Conservation (phyloP, 257 asterid species). For the Ligustrum vulgare region DNA sequence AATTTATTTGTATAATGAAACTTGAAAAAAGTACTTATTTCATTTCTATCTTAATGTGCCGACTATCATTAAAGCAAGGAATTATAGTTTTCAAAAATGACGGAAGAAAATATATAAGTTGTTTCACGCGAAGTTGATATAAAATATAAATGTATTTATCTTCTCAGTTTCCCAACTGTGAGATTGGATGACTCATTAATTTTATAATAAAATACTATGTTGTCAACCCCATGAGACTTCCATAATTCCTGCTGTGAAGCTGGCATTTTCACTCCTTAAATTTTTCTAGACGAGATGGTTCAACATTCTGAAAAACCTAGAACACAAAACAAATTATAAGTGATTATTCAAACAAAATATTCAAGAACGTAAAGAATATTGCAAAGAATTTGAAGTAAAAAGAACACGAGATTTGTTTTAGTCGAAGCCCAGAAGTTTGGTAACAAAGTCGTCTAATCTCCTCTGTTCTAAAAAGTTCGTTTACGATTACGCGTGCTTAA, state of each 20-base stretch:
- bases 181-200: conserved; percentile 12
- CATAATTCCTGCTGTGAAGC: not conserved
- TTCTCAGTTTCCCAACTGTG: conserved; percentile 37
- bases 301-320: too few relatives aligned
- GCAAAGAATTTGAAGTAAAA: too few relatives aligned
- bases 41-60: not conserved
- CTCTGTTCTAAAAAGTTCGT: too few relatives aligned
- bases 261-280: not conserved
- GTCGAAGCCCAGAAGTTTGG: too few relatives aligned
- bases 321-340: too few relatives aligned
- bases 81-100: not conserved
- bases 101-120: not conserved
- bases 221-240: conserved; percentile 15
- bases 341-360: too few relatives aligned
- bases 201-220: conserved; percentile 12
- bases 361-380: too few relatives aligned
- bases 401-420: too few relatives aligned
- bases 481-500: too few relatives aligned
- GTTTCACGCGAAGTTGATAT: conserved; percentile 25
- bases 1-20: too few relatives aligned
- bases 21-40: too few relatives aligned
- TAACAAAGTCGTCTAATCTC: too few relatives aligned
- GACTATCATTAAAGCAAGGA: not conserved
- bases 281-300: not conserved
- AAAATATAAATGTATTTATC: not conserved